A percentile compares a stretch with the other conserved stretches of the same genome.
Conservation (phyloP, 225 moss, liverwort and hornwort species). For the Sphagnum contortum region DNA sequence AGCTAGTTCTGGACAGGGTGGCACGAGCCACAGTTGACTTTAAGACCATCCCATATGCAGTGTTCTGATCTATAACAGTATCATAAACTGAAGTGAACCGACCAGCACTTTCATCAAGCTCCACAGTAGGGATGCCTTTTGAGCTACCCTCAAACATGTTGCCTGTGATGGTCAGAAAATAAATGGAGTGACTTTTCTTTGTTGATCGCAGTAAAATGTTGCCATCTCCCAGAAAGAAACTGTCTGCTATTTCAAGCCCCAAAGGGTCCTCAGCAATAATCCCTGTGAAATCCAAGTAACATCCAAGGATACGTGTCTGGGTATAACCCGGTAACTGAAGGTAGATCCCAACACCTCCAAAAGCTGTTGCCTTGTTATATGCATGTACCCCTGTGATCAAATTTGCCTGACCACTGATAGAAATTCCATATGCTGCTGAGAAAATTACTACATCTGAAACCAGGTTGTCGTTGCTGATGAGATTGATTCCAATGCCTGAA, state of each 20-base stretch:
- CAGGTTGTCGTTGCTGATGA: conserved; percentile 56
- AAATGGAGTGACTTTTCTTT: conserved; percentile 36
- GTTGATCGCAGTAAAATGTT: conserved; percentile 61
- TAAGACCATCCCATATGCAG: conserved; percentile 77
- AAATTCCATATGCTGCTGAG: conserved; percentile 57
- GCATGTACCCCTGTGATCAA: conserved; percentile 56
- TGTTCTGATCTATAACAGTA: conserved; percentile 64
- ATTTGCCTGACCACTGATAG: conserved; percentile 49
- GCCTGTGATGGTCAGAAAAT: conserved; percentile 43
- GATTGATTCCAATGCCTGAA: conserved; percentile 58
- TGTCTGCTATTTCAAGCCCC: conserved; percentile 51
- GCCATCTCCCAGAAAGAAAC: conserved; percentile 56
- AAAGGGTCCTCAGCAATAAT: conserved; percentile 74
- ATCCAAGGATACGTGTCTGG: conserved; percentile 63
- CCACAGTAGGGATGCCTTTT: conserved; percentile 30
- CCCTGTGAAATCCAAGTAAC: conserved; percentile 55
- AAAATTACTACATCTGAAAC: conserved; percentile 58
- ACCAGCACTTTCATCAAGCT: conserved; percentile 55
- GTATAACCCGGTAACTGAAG: conserved; percentile 63
- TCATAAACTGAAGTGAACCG: conserved; percentile 44
- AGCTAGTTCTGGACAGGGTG: conserved; percentile 33
- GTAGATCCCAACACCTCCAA: conserved; percentile 61
- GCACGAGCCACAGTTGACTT: conserved; percentile 65
- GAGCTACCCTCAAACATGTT: conserved; percentile 70
- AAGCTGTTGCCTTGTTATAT: conserved; percentile 49